Base-by-base conservation (phyloP, 31 red algal genomes). In the Porphyra umbilicalis region DNA sequence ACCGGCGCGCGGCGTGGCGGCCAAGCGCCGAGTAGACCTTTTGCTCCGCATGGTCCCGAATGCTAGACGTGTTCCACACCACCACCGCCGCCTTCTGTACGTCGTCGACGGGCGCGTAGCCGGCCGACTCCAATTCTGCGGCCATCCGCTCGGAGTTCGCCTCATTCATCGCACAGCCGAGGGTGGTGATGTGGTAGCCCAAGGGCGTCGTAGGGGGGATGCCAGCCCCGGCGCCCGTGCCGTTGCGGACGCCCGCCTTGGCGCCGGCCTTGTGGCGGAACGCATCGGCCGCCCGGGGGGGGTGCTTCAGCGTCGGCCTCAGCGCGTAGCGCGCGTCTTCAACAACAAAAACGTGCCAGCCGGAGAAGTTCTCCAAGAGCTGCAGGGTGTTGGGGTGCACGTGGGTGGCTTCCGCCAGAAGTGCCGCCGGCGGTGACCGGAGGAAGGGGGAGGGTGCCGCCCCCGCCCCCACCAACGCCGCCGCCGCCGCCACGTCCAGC, bases 161-260 rank as follows among this genome's bases (percentile, higher is more conserved):
- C 39, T 78, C 44, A 76, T 99, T 99, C 97, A 99, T 99, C 89
- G 96, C 94, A 78, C 97, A 99, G 34, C 97, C 97, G 9, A 96
- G 77, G 38, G 93, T 99, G 44, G 90, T 83, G 39, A 97, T 90
- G 44, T 80, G 84, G 44, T 86, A 94, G 6, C 83, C 88, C 20
- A 46, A 34, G 75, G 86, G 86, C 35, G 77, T 85, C 68, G 81
- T 85, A 18, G 71, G 78, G 31, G 83, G 80, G 46, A 84, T 85
- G 25, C 79, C 79, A 18, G 79, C 75, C 0, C 76, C 82, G 31
- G 85, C 75, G 13, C 81, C 36, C 32, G 39, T 76, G 15, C 89
- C 81, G n/a, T 20, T 75, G 32, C 77, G 35, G 36, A 32, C 36
- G 35, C 33, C 35, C 8, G 36, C 33, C 36, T 82, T n/a, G 2